Evolutionary conservation across 192 early-diverging fungal species (phyloP).

Genomic region (Coemansia aciculifera): DNA sequence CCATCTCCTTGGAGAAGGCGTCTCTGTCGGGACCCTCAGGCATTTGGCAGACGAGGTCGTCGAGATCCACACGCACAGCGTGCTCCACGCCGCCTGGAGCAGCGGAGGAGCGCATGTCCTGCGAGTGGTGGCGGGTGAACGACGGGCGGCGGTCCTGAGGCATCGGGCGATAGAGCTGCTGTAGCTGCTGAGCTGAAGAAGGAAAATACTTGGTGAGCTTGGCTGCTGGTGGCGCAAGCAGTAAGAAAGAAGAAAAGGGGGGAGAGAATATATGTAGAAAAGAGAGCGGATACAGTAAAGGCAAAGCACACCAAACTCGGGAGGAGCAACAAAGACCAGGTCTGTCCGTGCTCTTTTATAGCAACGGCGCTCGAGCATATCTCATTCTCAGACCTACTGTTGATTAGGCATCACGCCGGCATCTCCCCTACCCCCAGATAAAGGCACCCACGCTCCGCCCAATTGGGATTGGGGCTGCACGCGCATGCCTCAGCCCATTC

Average conservation of each 20-base stretch:
- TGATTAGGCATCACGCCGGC: no score
- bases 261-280: not conserved
- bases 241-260: not conserved
- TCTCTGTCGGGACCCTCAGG: conserved; percentile 43
- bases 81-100: conserved; percentile 50
- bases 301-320: not conserved
- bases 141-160: conserved; percentile 48
- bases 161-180: conserved; percentile 22
- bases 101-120: conserved; percentile 48
- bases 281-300: not conserved
- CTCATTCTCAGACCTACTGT: no score
- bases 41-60: conserved; percentile 39
- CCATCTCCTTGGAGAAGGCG: conserved; percentile 77
- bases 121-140: conserved; percentile 52
- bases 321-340: conserved; percentile 10
- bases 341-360: conserved; percentile 3
- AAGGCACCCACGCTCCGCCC: not conserved
- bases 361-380: conserved; percentile 6
- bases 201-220: not conserved
- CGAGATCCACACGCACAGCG: conserved; percentile 51
- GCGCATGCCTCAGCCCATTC: conserved; percentile 13
- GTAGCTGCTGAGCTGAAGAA: not conserved
- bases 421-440: not conserved
- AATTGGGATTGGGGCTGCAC: conserved; percentile 20
- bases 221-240: not conserved